These are phyloP conservation scores for Ogataea henricii DNA, from an alignment of 805 yeast genomes.

Conservation along the genomic window DNA sequence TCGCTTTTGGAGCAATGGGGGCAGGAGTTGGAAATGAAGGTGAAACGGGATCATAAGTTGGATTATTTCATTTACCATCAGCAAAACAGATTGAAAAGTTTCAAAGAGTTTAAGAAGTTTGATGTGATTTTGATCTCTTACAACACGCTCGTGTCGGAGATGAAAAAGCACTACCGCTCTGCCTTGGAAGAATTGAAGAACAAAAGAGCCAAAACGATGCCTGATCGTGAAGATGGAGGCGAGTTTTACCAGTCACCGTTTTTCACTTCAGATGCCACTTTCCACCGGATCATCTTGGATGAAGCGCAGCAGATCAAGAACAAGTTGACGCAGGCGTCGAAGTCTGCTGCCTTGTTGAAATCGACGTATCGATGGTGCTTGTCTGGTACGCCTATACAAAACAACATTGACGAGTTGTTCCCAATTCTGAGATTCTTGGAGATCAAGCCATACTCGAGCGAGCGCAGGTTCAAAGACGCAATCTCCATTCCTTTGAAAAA, in stretches of 20 bases:
- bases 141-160: constrained; percentile 75
- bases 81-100: constrained; percentile 43
- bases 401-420: constrained; percentile 53
- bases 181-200: constrained; percentile 37
- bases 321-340: constrained; percentile 49
- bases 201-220: constrained; percentile 34
- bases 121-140: constrained; percentile 84
- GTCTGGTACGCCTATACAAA: constrained; percentile 64
- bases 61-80: constrained; percentile 63
- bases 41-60: constrained; percentile 47
- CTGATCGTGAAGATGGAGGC: constrained; percentile 38
- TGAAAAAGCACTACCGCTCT: constrained; percentile 58
- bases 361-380: constrained; percentile 49
- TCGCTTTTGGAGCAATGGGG: constrained; percentile 86
- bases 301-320: constrained; percentile 61
- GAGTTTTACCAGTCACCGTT: constrained; percentile 64
- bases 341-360: constrained; percentile 44
- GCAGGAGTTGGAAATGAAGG: constrained; percentile 66
- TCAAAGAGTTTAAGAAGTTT: constrained; percentile 49
- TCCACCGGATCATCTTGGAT: constrained; percentile 53
- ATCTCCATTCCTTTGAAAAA: constrained; percentile 58
- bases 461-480: constrained; percentile 52
- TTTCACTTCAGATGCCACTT: constrained; percentile 50
- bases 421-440: constrained; percentile 53
- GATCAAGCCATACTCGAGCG: constrained; percentile 67